Evolutionary conservation across 2,329 filamentous ascomycete genomes (phyloP), one percentile per base, ranked within the genome.

Genomic region (Cladobotryum mycophilum): DNA sequence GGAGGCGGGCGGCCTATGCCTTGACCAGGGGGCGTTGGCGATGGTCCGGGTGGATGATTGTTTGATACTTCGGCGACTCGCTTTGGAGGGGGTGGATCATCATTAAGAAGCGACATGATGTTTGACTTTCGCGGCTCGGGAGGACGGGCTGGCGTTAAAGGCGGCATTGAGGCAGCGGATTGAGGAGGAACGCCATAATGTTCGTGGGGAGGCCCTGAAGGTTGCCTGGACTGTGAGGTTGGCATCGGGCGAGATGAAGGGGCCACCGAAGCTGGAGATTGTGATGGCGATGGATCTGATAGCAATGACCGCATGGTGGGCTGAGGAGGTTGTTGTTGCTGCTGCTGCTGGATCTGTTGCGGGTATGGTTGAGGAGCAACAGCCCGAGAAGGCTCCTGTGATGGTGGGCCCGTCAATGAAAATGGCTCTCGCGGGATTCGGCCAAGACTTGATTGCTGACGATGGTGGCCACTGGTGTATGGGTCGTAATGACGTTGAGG

Each of bases 21-120:
- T 53, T 73, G 74, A 5, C 76, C 76, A 3, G 76, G 78, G 25
- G 78, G 77, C 3, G 78, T 79, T 11, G 68, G 60, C 9, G 76
- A 75, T 18, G 74, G 74, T n/a, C 69, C 62, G 38, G 67, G 55
- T 11, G 67, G 61, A 14, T 51, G 48, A 11, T 60, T 60, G 47
- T 61, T 60, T 11, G 71, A 68, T 9, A 81, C 69, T 48, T 81
- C 78, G 38, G 55, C 67, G 30, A 80, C 67, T 33, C 78, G 71
- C 64, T 81, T 80, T n/a, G 73, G 73, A 6, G 74, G 67, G 3
- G 68, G 69, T 7, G 76, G 73, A 48, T 84, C 81, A 54, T 84
- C 79, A 56, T 83, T 83, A 3, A 85, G 70, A 53, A 85, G 64
- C 0, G 80, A 79, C 75, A 84, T 82, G 54, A 85, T 74, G 55